Conservation (phyloP, 306 rosid species). For the Rubus idaeus region DNA sequence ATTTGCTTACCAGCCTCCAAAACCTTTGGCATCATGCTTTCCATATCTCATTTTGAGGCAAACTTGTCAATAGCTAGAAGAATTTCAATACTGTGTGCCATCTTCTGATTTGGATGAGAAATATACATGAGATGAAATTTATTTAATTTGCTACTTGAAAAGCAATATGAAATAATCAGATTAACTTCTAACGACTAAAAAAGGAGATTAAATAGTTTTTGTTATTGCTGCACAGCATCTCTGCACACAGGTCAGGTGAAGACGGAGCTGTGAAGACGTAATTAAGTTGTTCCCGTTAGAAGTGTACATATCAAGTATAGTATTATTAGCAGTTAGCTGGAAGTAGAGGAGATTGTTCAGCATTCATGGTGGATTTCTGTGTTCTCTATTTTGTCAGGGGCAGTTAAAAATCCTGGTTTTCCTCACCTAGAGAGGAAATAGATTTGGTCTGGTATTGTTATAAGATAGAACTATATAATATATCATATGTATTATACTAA, state of each 20-base stretch:
- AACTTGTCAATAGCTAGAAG: background rate
- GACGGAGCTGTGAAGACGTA: constrained; percentile 74
- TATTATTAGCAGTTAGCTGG: constrained; percentile 58
- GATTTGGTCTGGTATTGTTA: constrained; percentile 49
- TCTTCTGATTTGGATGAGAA: background rate
- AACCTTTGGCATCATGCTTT: background rate
- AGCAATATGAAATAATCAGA: constrained; percentile 9
- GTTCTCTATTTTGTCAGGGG: constrained; percentile 54
- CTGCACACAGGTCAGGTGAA: constrained; percentile 81
- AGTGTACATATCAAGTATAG: constrained; percentile 78
- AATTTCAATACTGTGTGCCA: background rate
- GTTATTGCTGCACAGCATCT: constrained; percentile 55
- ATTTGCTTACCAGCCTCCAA: background rate
- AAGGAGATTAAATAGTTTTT: constrained; percentile 17
- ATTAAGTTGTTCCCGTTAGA: constrained; percentile 43
- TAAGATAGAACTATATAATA: constrained; percentile 26
- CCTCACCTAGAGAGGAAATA: constrained; percentile 51
- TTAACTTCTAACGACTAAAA: background rate
- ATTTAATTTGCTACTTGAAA: background rate
- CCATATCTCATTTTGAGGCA: background rate
- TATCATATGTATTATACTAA: constrained; percentile 42
- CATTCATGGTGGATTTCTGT: constrained; percentile 45
- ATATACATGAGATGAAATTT: background rate
- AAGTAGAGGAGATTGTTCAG: constrained; percentile 42
- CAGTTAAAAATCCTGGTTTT: constrained; percentile 44